Conservation (phyloP, 2,329 filamentous ascomycete species). For the Alternaria panax region DNA sequence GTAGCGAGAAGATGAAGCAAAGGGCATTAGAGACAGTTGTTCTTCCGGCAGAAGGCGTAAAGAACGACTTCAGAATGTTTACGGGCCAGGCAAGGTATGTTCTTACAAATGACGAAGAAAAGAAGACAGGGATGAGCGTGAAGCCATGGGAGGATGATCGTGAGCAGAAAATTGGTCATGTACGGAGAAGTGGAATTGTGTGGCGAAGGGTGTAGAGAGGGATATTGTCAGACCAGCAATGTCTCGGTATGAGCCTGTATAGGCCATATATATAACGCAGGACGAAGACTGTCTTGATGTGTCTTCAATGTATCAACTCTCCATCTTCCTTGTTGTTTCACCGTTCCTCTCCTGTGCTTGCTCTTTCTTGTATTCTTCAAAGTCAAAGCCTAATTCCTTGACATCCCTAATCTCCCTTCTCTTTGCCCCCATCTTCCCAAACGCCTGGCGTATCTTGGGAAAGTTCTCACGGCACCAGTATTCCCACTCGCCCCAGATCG, state of each 20-base stretch:
- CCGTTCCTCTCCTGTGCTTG: neutral
- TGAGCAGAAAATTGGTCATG: neutral
- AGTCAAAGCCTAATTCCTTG: slow-evolving; percentile 75
- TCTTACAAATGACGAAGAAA: neutral
- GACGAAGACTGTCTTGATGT: neutral
- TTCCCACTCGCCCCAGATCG: slow-evolving; percentile 73
- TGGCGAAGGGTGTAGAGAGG: neutral
- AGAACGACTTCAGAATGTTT: neutral
- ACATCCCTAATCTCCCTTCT: slow-evolving; percentile 67
- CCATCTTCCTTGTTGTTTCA: neutral
- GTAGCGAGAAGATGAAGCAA: neutral
- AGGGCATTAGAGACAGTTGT: neutral
- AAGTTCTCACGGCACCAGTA: slow-evolving; percentile 76
- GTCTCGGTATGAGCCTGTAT: neutral
- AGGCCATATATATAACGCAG: neutral
- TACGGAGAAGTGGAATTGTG: neutral
- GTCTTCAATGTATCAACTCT: neutral
- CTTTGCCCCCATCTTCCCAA: slow-evolving; percentile 68
- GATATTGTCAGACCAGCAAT: neutral
- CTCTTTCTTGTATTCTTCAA: slow-evolving; percentile 45
- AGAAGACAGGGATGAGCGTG: neutral
- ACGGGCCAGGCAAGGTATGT: neutral
- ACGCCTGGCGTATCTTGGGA: slow-evolving; percentile 73
- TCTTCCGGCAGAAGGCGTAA: neutral
- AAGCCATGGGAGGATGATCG: neutral